phyloP scores from a whole-genome alignment of 257 asterid species.

The Nicotiana sylvestris region DNA sequence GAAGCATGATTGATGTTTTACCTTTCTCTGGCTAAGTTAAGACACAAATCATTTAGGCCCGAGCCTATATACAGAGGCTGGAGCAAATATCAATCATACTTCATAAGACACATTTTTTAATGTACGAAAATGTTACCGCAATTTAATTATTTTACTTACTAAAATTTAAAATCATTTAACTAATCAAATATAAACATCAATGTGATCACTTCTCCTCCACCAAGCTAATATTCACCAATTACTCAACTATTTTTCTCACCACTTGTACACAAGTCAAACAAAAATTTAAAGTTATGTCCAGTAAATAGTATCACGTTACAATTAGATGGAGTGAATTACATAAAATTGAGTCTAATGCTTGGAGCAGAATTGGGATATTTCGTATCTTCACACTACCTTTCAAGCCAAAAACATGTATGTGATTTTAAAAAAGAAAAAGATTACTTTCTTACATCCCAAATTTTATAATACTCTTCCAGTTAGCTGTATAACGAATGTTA shows the following conservation, averaged over 20 bases:
- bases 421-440: neutral
- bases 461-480: neutral
- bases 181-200: conserved; percentile 4
- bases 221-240: neutral
- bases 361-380: neutral
- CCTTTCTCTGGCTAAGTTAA: neutral
- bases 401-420: neutral
- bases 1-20: neutral
- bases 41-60: neutral
- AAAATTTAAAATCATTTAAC: neutral
- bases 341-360: neutral
- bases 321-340: neutral
- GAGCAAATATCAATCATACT: neutral
- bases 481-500: neutral
- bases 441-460: neutral
- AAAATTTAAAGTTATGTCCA: neutral
- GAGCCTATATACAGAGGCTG: neutral
- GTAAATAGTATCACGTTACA: neutral
- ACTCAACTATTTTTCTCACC: neutral
- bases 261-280: neutral
- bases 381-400: neutral
- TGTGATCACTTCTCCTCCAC: neutral
- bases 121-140: neutral
- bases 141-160: neutral
- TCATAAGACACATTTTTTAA: neutral